A percentile compares a stretch with the other conserved stretches of the same genome.
phyloP scores from a whole-genome alignment of 2,329 filamentous ascomycete genomes.

The Zasmidium cellare region DNA sequence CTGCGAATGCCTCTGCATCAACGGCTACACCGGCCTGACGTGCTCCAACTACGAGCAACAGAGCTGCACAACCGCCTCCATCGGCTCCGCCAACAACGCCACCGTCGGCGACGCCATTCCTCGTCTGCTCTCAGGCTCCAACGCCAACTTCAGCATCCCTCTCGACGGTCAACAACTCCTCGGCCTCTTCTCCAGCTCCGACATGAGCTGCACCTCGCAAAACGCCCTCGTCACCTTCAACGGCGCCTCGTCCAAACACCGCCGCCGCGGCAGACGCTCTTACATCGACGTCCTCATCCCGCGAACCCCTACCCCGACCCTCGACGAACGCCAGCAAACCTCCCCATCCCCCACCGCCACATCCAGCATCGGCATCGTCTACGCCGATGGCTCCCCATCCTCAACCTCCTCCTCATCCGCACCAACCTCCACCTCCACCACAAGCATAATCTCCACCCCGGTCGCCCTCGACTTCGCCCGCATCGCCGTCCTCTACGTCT shows the following conservation, averaged over 20 bases:
- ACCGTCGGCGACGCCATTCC: constrained; percentile 81
- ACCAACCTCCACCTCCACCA: constrained; percentile 13
- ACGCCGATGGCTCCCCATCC: constrained; percentile 22
- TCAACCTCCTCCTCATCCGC: constrained; percentile 16
- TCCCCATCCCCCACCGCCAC: constrained; percentile 17
- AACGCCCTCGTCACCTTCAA: constrained; percentile 88
- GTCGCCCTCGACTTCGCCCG: constrained; percentile 46
- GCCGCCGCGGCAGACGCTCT: constrained; percentile 6
- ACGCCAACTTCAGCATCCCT: constrained; percentile 71
- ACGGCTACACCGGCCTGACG: constrained; percentile 73
- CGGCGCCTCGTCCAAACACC: constrained; percentile 42
- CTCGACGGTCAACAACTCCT: constrained; percentile 70
- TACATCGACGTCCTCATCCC: constrained; percentile 1
- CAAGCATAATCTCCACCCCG: constrained; percentile 21
- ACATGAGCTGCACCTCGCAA: constrained; percentile 78
- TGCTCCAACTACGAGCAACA: constrained; percentile 55
- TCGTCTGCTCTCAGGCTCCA: constrained; percentile 65
- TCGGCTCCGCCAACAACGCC: constrained; percentile 59
- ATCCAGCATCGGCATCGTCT: constrained; percentile 36
- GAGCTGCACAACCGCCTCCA: constrained; percentile 56
- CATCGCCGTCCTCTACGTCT: constrained; percentile 45
- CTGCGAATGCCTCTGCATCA: constrained; percentile 86
- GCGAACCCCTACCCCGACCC: background rate
- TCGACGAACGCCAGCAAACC: constrained; percentile 14
- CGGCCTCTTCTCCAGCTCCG: constrained; percentile 71